A percentile compares a stretch with the other conserved stretches of the same genome.
Evolutionary conservation across 768 basidiomycete genomes (phyloP).

Genomic region (Phanerochaete sordida): DNA sequence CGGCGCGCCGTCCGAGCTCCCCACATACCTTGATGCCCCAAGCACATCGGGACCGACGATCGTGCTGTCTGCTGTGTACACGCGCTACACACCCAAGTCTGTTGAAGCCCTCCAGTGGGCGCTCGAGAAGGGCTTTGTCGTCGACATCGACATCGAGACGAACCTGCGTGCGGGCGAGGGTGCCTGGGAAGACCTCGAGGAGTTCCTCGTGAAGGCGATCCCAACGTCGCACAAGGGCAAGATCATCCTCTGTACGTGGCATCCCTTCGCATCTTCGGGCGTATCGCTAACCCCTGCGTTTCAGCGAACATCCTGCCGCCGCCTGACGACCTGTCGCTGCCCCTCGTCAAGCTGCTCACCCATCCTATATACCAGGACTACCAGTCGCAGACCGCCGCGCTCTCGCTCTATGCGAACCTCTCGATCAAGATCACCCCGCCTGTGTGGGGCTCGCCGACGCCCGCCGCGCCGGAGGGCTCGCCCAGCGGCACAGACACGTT

Average conservation of each 20-base stretch:
- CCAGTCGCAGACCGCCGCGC: slow-evolving; percentile 64
- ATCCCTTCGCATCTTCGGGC: background rate
- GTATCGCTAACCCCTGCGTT: slow-evolving; percentile 5
- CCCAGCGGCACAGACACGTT: slow-evolving; percentile 31
- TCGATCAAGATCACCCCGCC: slow-evolving; percentile 78
- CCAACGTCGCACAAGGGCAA: slow-evolving; percentile 36
- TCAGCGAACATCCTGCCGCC: slow-evolving; percentile 80
- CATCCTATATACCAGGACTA: slow-evolving; percentile 72
- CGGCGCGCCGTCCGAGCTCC: slow-evolving; percentile 34
- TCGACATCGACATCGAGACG: slow-evolving; percentile 68
- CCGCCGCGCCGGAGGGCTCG: slow-evolving; percentile 34
- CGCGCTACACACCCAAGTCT: slow-evolving; percentile 41
- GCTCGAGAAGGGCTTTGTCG: slow-evolving; percentile 52
- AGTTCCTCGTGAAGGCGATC: slow-evolving; percentile 63
- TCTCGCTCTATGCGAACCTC: slow-evolving; percentile 72
- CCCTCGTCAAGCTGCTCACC: slow-evolving; percentile 77
- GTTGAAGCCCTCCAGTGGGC: slow-evolving; percentile 64
- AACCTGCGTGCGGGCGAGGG: slow-evolving; percentile 47
- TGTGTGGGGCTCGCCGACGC: slow-evolving; percentile 59
- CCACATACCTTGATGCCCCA: slow-evolving; percentile 30
- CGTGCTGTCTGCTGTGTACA: slow-evolving; percentile 58
- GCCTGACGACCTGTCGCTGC: slow-evolving; percentile 64
- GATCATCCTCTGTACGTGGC: slow-evolving; percentile 59
- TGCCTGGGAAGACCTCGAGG: slow-evolving; percentile 65
- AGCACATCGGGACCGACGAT: slow-evolving; percentile 35